Evolutionary conservation across 768 basidiomycete species (phyloP), one percentile per base, ranked within the genome.

Genomic region (Serpula lacrymans): DNA sequence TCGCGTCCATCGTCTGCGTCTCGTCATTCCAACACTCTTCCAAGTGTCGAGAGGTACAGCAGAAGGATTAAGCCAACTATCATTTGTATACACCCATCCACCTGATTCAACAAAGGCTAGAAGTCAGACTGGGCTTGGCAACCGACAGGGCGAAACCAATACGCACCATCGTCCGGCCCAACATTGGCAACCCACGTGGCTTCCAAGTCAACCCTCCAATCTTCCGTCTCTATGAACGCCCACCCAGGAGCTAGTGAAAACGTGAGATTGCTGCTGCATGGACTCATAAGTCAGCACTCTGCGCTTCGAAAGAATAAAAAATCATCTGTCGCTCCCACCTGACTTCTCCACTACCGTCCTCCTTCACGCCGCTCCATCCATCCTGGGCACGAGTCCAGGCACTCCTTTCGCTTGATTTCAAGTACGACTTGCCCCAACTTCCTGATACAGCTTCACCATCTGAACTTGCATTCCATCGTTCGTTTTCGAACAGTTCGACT

Each of bases 51-150:
- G 28, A 60, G 69, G 54, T 57, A 47, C 47, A 54, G 62, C 27
- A 55, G 62, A 41, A 9, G 78, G 67, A 41, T 80, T 70, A 4
- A 77, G 63, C 89, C 88, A 91, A 0, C 72, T 64, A 43, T 88
- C 87, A 46, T 87, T 84, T 6, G 82, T 82, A 52, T 90, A 90
- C 11, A 85, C 77, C 87, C 89, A 91, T 3, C 86, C 88, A 51
- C 78, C 85, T 82, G 37, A 18, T 17, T 25, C 41, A 0, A 33
- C 7, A 34, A 45, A 42, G 10, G 34, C 21, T 37, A 37, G 24
- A 5, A 26, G 30, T 14, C 22, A 44, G 16, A 47, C 21, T 20
- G 23, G 22, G 17, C 18, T 21, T 17, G 21, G 32, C 3, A 5
- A 4, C n/a, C 6, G 16, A 37, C 24, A 12, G 22, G 9, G 23